These are phyloP conservation scores for Aleurites moluccanus DNA, from an alignment of 441 rosid species.

Conservation along the genomic window DNA sequence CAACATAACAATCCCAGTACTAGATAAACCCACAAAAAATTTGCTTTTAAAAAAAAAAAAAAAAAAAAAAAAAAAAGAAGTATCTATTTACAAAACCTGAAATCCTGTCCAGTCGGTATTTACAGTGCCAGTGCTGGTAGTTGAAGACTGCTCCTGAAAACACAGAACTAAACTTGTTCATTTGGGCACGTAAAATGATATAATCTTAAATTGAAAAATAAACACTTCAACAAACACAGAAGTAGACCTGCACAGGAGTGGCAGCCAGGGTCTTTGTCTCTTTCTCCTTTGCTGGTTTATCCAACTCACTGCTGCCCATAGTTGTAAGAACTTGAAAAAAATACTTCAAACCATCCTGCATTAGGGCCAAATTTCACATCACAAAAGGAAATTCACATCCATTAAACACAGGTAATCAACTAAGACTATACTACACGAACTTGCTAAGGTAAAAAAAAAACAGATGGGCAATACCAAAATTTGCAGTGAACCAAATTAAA, in stretches of 20 bases:
- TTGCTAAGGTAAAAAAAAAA: not conserved
- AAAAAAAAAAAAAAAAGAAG: not conserved
- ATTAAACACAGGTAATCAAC: not conserved
- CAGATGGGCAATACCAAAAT: not conserved
- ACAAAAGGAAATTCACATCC: slow-evolving; percentile 19
- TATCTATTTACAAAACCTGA: slow-evolving; percentile 53
- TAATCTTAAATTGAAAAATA: slow-evolving; percentile 7
- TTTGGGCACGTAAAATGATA: slow-evolving; percentile 9
- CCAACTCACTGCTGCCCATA: slow-evolving; percentile 76
- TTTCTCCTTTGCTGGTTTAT: slow-evolving; percentile 72
- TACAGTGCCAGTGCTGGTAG: slow-evolving; percentile 54
- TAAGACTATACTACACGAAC: not conserved
- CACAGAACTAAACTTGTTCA: slow-evolving; percentile 7
- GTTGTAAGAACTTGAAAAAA: slow-evolving; percentile 29
- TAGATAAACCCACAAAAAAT: slow-evolving; percentile 9
- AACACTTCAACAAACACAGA: slow-evolving; percentile 18
- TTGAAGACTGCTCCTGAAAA: slow-evolving; percentile 68
- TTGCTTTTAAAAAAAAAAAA: not conserved
- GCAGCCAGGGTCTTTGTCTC: slow-evolving; percentile 61
- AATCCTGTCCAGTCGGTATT: slow-evolving; percentile 94
- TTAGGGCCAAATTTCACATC: slow-evolving; percentile 28
- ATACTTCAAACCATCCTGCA: slow-evolving; percentile 54
- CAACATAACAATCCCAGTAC: slow-evolving; percentile 21
- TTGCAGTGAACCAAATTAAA: not conserved
- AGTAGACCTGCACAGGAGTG: slow-evolving; percentile 57